Base-by-base conservation (phyloP, 345 rosid genomes). In the Salix caprea region DNA sequence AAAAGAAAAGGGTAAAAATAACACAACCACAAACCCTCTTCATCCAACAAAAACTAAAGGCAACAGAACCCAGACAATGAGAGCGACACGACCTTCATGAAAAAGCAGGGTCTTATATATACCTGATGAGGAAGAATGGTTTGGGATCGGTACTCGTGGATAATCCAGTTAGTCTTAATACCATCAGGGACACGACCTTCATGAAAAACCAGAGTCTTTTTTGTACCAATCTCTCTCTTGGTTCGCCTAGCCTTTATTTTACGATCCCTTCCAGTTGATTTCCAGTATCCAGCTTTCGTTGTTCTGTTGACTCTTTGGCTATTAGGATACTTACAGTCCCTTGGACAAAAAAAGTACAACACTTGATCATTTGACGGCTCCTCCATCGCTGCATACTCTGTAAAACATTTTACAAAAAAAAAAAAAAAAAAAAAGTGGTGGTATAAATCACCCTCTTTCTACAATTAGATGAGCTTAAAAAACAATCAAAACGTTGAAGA, bases 211-310 rank as follows among this genome's bases (percentile, higher is more conserved):
- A 70, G 37, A 12, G 80, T 77, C 36, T 67, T 70, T 64, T 77
- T 77, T 9, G 32, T 23, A 42, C 80, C 75, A 34, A 70, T 69
- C 50, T 44, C 48, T 16, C 5, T 50, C 54, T 50, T 71, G 62
- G 12, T 32, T 18, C 65, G 12, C 23, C 16, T 72, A 13, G 75
- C 67, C 65, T 60, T 64, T 7, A 71, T 62, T 21, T 23, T 32
- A 14, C 70, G 58, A 7, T 62, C 75, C 4, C 9, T 14, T n/a
- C 80, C 70, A 16, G 80, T 77, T 15, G 70, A 67, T 64, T 71
- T 71, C 80, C 80, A 77, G 70, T 70, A 73, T 42, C 80, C 80
- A 18, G 64, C 67, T 36, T 4, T 48, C 6, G 80, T 77, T 23
- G 75, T 30, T 16, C 80, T 71, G 39, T 71, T 77, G 67, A 42